Evolutionary conservation across 2,329 filamentous ascomycete species (phyloP).

Genomic region (Beauveria bassiana): DNA sequence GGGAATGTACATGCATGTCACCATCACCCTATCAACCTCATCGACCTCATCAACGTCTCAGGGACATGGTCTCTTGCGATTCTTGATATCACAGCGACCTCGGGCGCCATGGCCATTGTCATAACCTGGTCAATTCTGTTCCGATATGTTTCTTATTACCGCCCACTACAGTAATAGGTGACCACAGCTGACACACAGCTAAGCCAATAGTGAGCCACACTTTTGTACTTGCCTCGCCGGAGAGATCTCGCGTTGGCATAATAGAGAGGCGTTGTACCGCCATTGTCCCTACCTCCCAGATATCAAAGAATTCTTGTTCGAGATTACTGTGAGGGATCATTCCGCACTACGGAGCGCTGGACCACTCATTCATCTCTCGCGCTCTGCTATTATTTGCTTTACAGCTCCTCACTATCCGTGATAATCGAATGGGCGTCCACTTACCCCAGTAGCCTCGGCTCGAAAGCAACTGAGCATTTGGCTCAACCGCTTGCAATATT

Average conservation of each 20-base stretch:
- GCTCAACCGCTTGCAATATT: background rate
- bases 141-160: background rate
- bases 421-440: background rate
- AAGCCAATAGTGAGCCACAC: conserved; percentile 4
- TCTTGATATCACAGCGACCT: no score
- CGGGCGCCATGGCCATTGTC: background rate
- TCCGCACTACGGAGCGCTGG: background rate
- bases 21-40: no score
- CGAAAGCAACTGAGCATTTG: background rate
- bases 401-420: background rate
- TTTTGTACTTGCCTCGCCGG: background rate
- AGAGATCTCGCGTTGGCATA: background rate
- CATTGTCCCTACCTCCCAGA: background rate
- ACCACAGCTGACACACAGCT: background rate
- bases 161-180: background rate
- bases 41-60: no score
- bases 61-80: no score
- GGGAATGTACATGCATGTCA: no score
- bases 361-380: background rate
- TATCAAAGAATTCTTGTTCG: no score
- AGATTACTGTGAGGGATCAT: no score
- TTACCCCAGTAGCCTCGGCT: background rate
- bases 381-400: background rate
- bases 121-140: background rate
- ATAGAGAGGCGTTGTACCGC: background rate